Conservation (phyloP, 305 asterid genomes). For the Solanum hybrid region DNA sequence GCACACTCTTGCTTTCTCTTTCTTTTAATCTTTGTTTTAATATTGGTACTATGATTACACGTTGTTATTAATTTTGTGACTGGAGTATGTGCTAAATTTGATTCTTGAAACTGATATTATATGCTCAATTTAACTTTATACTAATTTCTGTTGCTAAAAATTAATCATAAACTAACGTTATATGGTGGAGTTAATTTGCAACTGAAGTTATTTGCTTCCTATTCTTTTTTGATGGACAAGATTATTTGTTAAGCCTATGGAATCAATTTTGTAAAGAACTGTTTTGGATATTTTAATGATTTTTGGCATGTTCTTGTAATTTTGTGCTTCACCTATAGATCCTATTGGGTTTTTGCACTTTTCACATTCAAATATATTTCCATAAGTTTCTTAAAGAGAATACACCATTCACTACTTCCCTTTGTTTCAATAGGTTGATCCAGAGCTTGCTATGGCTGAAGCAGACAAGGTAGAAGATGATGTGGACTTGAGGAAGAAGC, state of each 20-base stretch:
- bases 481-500: slow-evolving; percentile 89
- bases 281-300: not conserved
- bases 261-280: not conserved
- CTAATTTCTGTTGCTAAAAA: not conserved
- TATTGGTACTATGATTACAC: not conserved
- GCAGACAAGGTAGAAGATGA: slow-evolving; percentile 82
- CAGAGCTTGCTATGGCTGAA: slow-evolving; percentile 90
- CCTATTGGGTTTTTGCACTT: not conserved
- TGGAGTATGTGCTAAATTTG: not conserved
- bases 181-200: not conserved
- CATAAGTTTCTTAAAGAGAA: not conserved
- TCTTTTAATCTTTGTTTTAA: not conserved
- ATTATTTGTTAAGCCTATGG: not conserved
- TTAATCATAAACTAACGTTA: not conserved
- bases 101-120: not conserved
- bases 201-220: not conserved
- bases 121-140: not conserved
- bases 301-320: not conserved
- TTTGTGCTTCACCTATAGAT: not conserved
- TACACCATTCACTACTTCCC: not conserved
- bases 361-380: not conserved
- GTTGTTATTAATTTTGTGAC: not conserved
- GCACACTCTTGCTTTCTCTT: not conserved
- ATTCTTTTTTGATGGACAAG: not conserved
- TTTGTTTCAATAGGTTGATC: slow-evolving; percentile 55